Evolutionary conservation across 306 rosid genomes (phyloP), one percentile per base, ranked within the genome.

Genomic region (Acacia confusa): DNA sequence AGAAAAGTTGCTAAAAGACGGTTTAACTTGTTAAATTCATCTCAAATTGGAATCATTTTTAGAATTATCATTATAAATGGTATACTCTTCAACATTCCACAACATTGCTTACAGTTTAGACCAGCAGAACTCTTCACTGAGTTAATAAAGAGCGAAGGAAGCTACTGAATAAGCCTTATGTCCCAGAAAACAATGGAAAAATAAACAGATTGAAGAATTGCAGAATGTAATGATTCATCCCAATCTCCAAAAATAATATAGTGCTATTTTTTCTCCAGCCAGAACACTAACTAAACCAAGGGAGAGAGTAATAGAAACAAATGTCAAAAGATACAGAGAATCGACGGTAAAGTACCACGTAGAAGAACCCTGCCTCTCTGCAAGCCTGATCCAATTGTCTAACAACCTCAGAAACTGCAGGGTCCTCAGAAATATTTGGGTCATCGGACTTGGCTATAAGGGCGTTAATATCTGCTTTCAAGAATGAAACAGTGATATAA

Each of bases 361-460:
- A 93, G 89, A 95, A 95, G 88, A 92, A 95, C 27, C 99, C 98
- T 4, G 97, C 92, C 77, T 95, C 90, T 68, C 89, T 85, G 64
- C 98, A 93, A 83, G 98, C 97, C 85, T 81, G 88, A 84, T 95
- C 94, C 84, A 95, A 87, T 70, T 90, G 95, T 72, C 80, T 81
- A 44, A 89, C 94, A 64, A 95, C 98, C 63, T 89, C 85, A 40
- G 63, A 79, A 7, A 93, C 94, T 48, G 53, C 88, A 61, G 89
- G 86, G 73, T 93, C 94, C 52, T 89, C 87, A 1, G 78, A 92
- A 93, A 93, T 89, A 79, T 88, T 79, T 7, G 93, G 92, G 74
- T 87, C 93, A 86, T 93, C 96, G 40, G 80, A 82, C 87, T 88
- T 89, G 38, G 88, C 92, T 82, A 92, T 10, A 71, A 93, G 95